A percentile compares a stretch with the other conserved stretches of the same genome.
Evolutionary conservation across 108 stramenopile genomes (phyloP).

Genomic region (Ochromonas danica): DNA sequence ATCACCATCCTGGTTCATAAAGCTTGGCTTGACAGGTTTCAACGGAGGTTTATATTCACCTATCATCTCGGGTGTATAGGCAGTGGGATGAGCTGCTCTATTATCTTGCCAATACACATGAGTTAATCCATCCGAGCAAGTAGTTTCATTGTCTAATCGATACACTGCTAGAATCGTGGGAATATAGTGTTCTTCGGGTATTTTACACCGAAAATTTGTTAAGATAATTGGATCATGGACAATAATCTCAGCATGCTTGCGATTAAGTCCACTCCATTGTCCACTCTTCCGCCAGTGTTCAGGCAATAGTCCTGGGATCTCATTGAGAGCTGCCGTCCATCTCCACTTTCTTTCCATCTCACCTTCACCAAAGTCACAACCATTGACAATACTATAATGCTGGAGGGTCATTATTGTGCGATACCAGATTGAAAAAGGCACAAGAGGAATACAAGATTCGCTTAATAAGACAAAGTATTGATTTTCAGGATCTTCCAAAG

Average conservation of each 20-base stretch:
- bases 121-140: slow-evolving; percentile 9
- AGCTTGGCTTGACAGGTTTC: background rate
- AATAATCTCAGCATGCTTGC: background rate
- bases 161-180: background rate
- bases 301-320: background rate
- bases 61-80: slow-evolving; percentile 19
- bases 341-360: background rate
- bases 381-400: background rate
- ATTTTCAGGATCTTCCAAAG: slow-evolving; percentile 10
- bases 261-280: background rate
- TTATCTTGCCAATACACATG: background rate
- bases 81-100: background rate
- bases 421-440: slow-evolving; percentile 1
- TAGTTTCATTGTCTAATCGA: slow-evolving; percentile 4
- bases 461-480: background rate
- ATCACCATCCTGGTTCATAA: background rate
- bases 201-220: background rate
- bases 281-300: background rate
- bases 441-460: background rate
- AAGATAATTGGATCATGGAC: background rate
- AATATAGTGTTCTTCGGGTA: slow-evolving; percentile 3
- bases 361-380: background rate
- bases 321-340: background rate
- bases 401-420: background rate
- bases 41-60: too few relatives aligned